These are phyloP conservation scores for Hygrocybe punicea DNA, from an alignment of 768 basidiomycete species.

Conservation along the genomic window DNA sequence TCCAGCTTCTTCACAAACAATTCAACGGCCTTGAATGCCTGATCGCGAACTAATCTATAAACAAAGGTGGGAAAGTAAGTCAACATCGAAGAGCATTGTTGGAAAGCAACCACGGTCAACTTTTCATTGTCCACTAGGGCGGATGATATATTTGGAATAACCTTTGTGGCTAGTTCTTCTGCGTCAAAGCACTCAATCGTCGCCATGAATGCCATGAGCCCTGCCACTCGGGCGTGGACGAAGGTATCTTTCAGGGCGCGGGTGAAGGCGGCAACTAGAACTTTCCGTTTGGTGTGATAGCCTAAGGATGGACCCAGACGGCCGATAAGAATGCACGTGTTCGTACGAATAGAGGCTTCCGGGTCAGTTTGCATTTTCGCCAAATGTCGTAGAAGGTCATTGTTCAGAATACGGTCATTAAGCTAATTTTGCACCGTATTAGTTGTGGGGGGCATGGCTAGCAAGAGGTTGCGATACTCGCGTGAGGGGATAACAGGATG, in stretches of 20 bases:
- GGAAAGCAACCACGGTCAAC: slow-evolving; percentile 41
- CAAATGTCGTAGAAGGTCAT: slow-evolving; percentile 88
- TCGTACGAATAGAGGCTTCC: slow-evolving; percentile 94
- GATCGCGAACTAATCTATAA: slow-evolving; percentile 88
- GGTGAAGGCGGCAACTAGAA: slow-evolving; percentile 93
- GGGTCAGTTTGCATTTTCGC: slow-evolving; percentile 91
- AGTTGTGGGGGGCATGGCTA: not conserved
- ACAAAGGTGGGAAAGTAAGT: not conserved
- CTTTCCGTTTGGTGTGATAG: slow-evolving; percentile 88
- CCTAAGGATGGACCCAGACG: slow-evolving; percentile 82
- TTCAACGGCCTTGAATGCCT: slow-evolving; percentile 91
- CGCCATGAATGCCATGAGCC: slow-evolving; percentile 93
- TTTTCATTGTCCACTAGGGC: slow-evolving; percentile 90
- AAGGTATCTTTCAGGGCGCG: slow-evolving; percentile 87
- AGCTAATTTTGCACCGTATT: slow-evolving; percentile 46
- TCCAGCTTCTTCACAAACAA: slow-evolving; percentile 84
- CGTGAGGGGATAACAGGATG: slow-evolving; percentile 80
- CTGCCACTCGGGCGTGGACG: slow-evolving; percentile 90
- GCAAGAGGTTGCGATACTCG: slow-evolving; percentile 24
- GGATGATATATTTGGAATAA: slow-evolving; percentile 80
- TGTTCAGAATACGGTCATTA: slow-evolving; percentile 89
- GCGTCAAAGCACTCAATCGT: slow-evolving; percentile 84
- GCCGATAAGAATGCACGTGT: slow-evolving; percentile 94
- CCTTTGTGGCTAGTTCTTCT: slow-evolving; percentile 85
- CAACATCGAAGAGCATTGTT: not conserved